Evolutionary conservation across 805 yeast genomes (phyloP).

Genomic region (Myxozyma neotropica): DNA sequence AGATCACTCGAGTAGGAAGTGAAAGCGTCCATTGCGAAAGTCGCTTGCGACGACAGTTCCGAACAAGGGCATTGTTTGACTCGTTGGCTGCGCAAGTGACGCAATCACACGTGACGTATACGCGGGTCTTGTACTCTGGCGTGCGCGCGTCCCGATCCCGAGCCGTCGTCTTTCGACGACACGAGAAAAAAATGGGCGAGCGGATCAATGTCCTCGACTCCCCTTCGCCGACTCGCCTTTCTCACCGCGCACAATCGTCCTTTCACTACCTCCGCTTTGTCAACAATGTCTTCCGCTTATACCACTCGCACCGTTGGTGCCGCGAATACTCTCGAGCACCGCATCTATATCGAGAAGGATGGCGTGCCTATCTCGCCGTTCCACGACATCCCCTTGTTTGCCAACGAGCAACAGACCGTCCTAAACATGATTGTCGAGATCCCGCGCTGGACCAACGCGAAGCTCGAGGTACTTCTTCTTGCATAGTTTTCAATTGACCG

Average conservation of each 20-base stretch:
- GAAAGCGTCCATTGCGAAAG: no score
- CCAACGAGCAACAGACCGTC: slow-evolving; percentile 88
- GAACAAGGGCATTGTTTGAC: no score
- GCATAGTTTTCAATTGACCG: no score
- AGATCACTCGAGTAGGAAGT: no score
- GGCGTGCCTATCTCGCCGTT: slow-evolving; percentile 94
- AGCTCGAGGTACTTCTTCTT: no score
- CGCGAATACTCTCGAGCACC: slow-evolving; percentile 91
- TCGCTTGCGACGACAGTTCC: no score
- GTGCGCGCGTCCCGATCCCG: background rate
- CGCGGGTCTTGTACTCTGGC: background rate
- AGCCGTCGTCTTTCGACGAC: no score
- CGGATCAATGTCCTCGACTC: background rate
- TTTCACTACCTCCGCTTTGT: background rate
- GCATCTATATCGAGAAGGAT: slow-evolving; percentile 85
- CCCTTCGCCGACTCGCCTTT: slow-evolving; percentile 1
- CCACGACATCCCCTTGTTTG: slow-evolving; percentile 91
- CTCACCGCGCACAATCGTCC: background rate
- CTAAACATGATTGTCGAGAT: slow-evolving; percentile 93
- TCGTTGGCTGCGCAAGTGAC: no score
- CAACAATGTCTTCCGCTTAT: slow-evolving; percentile 50
- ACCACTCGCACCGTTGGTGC: slow-evolving; percentile 93
- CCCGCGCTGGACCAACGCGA: slow-evolving; percentile 98
- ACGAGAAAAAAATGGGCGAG: background rate
- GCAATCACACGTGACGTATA: background rate